These are phyloP conservation scores for Pestalotiopsis sp. DNA, from an alignment of 2,329 filamentous ascomycete genomes.

Conservation along the genomic window DNA sequence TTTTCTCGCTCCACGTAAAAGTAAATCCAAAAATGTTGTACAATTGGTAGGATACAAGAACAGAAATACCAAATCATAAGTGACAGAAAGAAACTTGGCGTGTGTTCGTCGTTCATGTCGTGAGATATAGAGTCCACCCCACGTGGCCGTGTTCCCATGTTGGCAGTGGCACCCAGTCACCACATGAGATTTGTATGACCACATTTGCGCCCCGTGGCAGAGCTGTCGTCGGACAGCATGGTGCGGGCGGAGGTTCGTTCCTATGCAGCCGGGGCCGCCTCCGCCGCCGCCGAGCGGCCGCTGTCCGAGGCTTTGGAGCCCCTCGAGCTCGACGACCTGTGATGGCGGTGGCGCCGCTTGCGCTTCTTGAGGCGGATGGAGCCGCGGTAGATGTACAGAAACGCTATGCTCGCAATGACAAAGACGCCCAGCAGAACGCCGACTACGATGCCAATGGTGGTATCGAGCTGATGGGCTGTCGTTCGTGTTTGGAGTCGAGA, in stretches of 20 bases:
- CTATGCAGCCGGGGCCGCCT: not conserved
- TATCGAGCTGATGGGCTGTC: conserved; percentile 19
- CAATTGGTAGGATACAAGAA: not conserved
- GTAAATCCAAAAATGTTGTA: not conserved
- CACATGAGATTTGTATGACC: not conserved
- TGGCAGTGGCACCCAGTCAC: not conserved
- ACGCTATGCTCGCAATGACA: conserved; percentile 19
- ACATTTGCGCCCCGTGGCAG: not conserved
- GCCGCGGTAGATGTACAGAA: conserved; percentile 25
- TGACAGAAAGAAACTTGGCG: not conserved
- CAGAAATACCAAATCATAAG: not conserved
- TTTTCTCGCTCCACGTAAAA: not conserved
- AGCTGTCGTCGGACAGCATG: not conserved
- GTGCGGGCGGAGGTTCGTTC: not conserved
- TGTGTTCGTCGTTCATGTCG: not conserved
- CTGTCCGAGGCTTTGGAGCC: conserved; percentile 10
- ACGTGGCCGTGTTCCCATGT: not conserved
- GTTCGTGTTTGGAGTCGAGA: conserved; percentile 17
- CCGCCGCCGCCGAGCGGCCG: not conserved
- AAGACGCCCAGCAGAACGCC: conserved; percentile 26
- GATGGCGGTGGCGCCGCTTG: conserved; percentile 11
- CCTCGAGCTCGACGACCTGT: conserved; percentile 5
- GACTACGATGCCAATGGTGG: conserved; percentile 26
- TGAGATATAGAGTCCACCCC: not conserved
- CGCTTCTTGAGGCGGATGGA: conserved; percentile 21